Evolutionary conservation across 1,139 yeast species (phyloP).

Genomic region (Scheffersomyces segobiensis): DNA sequence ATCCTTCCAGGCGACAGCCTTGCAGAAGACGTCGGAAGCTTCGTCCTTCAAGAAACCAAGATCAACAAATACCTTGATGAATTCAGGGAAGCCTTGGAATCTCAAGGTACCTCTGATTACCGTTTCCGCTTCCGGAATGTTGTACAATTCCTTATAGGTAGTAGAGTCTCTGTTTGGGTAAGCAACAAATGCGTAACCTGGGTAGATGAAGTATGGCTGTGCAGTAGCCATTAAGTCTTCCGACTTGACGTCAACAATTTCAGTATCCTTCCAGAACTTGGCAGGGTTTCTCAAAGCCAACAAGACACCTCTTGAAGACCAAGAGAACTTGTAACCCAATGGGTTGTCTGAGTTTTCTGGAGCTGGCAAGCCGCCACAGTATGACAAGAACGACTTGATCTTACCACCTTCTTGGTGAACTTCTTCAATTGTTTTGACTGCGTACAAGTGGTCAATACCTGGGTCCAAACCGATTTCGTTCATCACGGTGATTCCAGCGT

Average conservation of each 20-base stretch:
- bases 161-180: conserved; percentile 99
- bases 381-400: conserved; percentile 88
- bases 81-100: conserved; percentile 98
- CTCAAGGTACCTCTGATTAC: conserved; percentile 96
- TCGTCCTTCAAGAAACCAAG: conserved; percentile 88
- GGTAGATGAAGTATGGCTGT: conserved; percentile 91
- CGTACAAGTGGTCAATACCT: conserved; percentile 97
- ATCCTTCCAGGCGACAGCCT: conserved; percentile 79
- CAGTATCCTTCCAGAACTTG: conserved; percentile 82
- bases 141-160: conserved; percentile 84
- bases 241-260: conserved; percentile 75
- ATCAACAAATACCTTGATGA: conserved; percentile 92
- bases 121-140: conserved; percentile 96
- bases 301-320: conserved; percentile 98
- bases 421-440: conserved; percentile 96
- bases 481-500: conserved; percentile 88
- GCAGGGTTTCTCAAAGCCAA: conserved; percentile 95
- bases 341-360: conserved; percentile 98
- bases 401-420: conserved; percentile 91
- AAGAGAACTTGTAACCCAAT: conserved; percentile 96
- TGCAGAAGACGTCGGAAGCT: conserved; percentile 55
- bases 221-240: conserved; percentile 96
- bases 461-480: conserved; percentile 96
- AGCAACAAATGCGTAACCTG: conserved; percentile 92
- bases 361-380: conserved; percentile 98